Evolutionary conservation across 805 yeast species (phyloP).

Genomic region (Saitoella complicata): DNA sequence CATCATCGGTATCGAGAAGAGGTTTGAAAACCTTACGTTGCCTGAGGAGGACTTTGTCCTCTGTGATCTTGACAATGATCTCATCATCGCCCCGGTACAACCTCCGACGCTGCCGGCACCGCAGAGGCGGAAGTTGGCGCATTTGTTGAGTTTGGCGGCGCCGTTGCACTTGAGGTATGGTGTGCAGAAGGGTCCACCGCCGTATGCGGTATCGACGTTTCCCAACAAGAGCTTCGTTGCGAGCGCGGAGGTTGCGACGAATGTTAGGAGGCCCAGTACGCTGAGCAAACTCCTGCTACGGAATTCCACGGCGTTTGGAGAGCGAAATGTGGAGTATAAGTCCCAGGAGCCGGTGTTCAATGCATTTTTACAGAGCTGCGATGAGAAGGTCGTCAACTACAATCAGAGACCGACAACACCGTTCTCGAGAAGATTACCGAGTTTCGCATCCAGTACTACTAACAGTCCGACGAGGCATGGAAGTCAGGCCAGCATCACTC

Average conservation of each 20-base stretch:
- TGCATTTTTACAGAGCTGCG: not conserved
- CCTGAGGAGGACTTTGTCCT: slow-evolving; percentile 9
- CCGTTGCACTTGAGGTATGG: slow-evolving; percentile 7
- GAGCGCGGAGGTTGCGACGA: slow-evolving; percentile 1
- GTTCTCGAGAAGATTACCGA: not conserved
- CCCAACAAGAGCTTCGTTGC: slow-evolving; percentile 3
- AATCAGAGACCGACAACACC: no score
- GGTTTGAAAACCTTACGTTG: not conserved
- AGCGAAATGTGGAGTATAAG: not conserved
- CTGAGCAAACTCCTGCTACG: slow-evolving; percentile 5
- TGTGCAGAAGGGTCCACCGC: slow-evolving; percentile 8
- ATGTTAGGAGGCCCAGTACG: not conserved
- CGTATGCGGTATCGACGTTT: slow-evolving; percentile 7
- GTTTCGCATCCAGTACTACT: not conserved
- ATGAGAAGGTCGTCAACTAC: not conserved
- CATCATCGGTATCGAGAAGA: slow-evolving; percentile 11
- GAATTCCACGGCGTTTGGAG: not conserved
- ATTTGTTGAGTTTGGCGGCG: slow-evolving; percentile 5
- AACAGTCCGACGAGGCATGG: not conserved
- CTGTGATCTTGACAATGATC: slow-evolving; percentile 10
- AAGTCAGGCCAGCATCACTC: not conserved
- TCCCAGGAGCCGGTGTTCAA: slow-evolving; percentile 1
- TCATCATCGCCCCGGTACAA: slow-evolving; percentile 1
- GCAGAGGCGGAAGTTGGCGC: slow-evolving; percentile 6
- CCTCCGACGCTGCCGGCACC: slow-evolving; percentile 8